Base-by-base conservation (phyloP, 805 yeast genomes). In the Kodamaea sagamina region DNA sequence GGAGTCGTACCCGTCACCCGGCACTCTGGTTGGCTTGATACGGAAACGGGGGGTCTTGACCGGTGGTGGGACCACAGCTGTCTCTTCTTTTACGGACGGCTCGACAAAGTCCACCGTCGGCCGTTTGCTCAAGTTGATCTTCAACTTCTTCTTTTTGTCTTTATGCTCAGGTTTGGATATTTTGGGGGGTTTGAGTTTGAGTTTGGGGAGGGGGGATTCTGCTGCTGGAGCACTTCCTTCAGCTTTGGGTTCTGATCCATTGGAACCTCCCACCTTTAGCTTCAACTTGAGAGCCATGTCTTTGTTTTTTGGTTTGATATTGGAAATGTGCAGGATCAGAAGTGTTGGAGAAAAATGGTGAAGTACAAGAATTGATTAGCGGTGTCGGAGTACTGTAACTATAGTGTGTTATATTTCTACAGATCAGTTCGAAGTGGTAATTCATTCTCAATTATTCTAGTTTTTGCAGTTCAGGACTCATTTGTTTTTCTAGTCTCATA, bases 1-100 rank as follows among this genome's bases (percentile, higher is more conserved):
- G 2, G 96, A 85, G 58, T 92, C 99, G 62, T 92, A 92, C 1
- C 98, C 98, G 54, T 92, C 97, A 4, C 96, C 96, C 0, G 95
- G 93, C 3, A 84, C 74, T 53, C 96, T 71, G 0, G 79, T 73
- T 1, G 82, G 82, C 48, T 77, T 79, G 28, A 79, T 71, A 48
- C 79, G 61, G 19, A 78, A 75, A 24, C 74, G 67, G 3, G 81
- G 79, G 8, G 46, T 43, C 18, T 28, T 43, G 24, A 34, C 43
- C 6, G 35, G 35, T 2, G 36, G 11, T n/a, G 39, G 21, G 16
- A 35, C 29, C n/a, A 47, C 17, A 16, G 36, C 32, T 10, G 25
- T 7, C 13, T 37, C 28, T 10, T 10, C 27, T 5, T 38, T 19
- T n/a, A 12, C 9, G 9, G 18, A 18, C 3, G 37, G 32, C 19